Percentiles rank a stretch among this genome's conserved stretches.
phyloP scores from a whole-genome alignment of 805 yeast species.

The Clavispora carvajalis region DNA sequence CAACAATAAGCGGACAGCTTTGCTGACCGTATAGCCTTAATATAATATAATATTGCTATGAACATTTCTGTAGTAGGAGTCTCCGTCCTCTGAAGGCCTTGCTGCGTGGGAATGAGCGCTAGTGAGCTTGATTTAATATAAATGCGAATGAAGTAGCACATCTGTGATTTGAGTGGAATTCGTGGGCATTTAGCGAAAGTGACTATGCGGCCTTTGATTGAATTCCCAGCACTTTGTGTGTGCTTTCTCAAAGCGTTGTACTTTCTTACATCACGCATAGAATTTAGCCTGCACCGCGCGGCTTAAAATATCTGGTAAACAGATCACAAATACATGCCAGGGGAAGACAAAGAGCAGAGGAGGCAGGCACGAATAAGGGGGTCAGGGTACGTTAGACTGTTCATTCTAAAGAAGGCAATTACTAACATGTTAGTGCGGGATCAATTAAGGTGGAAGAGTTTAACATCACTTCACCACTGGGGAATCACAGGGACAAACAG shows the following conservation, averaged over 20 bases:
- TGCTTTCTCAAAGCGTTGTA: too few relatives aligned
- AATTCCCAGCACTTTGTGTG: too few relatives aligned
- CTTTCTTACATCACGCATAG: too few relatives aligned
- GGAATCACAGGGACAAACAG: background rate
- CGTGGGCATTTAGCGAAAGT: too few relatives aligned
- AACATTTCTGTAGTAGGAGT: background rate
- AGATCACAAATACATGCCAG: background rate
- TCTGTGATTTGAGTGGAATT: too few relatives aligned
- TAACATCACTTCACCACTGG: conserved; percentile 8
- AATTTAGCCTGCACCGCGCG: background rate
- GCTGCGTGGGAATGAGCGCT: too few relatives aligned
- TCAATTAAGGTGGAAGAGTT: conserved; percentile 15
- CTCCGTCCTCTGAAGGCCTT: too few relatives aligned
- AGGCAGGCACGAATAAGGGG: conserved; percentile 35
- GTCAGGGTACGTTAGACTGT: conserved; percentile 35
- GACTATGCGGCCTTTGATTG: too few relatives aligned
- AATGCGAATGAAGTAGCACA: too few relatives aligned
- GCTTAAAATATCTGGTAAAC: background rate
- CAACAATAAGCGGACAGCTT: conserved; percentile 53
- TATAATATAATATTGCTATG: conserved; percentile 1
- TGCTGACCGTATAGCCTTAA: conserved; percentile 1
- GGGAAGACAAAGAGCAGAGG: conserved; percentile 12
- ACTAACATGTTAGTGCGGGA: conserved; percentile 17
- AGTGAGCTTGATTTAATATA: too few relatives aligned
- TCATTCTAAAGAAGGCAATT: too few relatives aligned